A percentile compares a stretch with the other conserved stretches of the same genome.
These are phyloP conservation scores for Cinnamomum chago DNA, from an alignment of 164 flowering plant genomes.

Conservation along the genomic window DNA sequence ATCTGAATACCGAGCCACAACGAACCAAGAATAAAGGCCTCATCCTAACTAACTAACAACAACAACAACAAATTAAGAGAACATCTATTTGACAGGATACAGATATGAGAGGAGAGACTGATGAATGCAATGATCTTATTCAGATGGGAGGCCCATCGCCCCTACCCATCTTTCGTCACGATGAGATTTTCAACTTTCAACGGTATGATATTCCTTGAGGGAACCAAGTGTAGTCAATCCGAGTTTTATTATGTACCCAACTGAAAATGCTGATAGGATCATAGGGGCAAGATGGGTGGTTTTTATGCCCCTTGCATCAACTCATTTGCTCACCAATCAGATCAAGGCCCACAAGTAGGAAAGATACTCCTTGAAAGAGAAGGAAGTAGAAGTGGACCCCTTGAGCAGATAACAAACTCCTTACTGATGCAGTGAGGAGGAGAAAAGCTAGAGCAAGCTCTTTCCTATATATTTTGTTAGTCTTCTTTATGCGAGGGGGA, in stretches of 20 bases:
- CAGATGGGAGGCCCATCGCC: not conserved
- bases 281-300: not conserved
- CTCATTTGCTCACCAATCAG: slow-evolving; percentile 81
- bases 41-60: slow-evolving; percentile 9
- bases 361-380: slow-evolving; percentile 78
- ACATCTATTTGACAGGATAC: slow-evolving; percentile 4
- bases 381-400: slow-evolving; percentile 87
- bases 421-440: slow-evolving; percentile 65
- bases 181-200: not conserved
- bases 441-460: slow-evolving; percentile 78
- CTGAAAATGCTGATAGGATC: not conserved
- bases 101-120: not conserved
- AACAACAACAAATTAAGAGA: slow-evolving; percentile 9
- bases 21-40: slow-evolving; percentile 21
- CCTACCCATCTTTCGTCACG: not conserved
- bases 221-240: not conserved
- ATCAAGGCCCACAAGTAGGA: slow-evolving; percentile 85
- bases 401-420: slow-evolving; percentile 73
- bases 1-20: slow-evolving; percentile 29
- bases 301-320: slow-evolving; percentile 14
- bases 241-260: not conserved
- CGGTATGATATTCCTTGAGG: not conserved
- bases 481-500: slow-evolving; percentile 31
- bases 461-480: slow-evolving; percentile 60
- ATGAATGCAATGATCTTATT: not conserved